Evolutionary conservation across 352 stramenopile species (phyloP).

Genomic region (Globisporangium acanthophoron): DNA sequence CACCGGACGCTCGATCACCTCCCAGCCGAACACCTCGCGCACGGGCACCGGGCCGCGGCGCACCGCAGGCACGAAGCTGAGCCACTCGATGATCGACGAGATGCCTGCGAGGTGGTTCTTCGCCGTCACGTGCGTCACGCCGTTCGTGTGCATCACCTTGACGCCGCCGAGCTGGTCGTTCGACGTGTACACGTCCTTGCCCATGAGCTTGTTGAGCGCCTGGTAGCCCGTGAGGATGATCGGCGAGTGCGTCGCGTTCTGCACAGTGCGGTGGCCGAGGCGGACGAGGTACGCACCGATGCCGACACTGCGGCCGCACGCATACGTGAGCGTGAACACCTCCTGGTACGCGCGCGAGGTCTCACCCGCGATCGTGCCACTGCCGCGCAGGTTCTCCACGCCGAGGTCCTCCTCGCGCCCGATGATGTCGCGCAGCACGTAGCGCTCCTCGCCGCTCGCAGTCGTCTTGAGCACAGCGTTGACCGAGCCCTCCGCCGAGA

Average conservation of each 20-base stretch:
- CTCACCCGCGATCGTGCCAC: slow-evolving; percentile 98
- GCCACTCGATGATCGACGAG: slow-evolving; percentile 95
- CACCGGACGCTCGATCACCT: slow-evolving; percentile 87
- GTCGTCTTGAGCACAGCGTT: slow-evolving; percentile 77
- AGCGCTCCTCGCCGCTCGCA: slow-evolving; percentile 78
- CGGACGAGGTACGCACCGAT: slow-evolving; percentile 99
- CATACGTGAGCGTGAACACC: slow-evolving; percentile 99
- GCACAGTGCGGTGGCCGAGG: slow-evolving; percentile 98
- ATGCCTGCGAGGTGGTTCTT: slow-evolving; percentile 97
- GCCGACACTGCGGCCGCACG: slow-evolving; percentile 97
- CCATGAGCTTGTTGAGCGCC: slow-evolving; percentile 99
- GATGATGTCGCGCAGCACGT: slow-evolving; percentile 97
- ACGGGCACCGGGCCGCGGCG: slow-evolving; percentile 77
- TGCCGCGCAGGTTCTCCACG: slow-evolving; percentile 99
- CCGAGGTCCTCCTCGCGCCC: slow-evolving; percentile 97
- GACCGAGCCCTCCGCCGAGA: slow-evolving; percentile 88
- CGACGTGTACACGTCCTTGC: slow-evolving; percentile 98
- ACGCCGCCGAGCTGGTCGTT: slow-evolving; percentile 99
- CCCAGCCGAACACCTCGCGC: slow-evolving; percentile 74
- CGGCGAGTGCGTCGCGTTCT: slow-evolving; percentile 95
- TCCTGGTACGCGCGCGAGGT: slow-evolving; percentile 98
- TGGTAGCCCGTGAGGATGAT: slow-evolving; percentile 99
- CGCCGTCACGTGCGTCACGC: slow-evolving; percentile 96
- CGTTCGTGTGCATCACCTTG: slow-evolving; percentile 99
- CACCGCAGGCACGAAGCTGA: slow-evolving; percentile 97